Evolutionary conservation across 2,329 filamentous ascomycete species (phyloP).

Genomic region (Penicillium glabrum): DNA sequence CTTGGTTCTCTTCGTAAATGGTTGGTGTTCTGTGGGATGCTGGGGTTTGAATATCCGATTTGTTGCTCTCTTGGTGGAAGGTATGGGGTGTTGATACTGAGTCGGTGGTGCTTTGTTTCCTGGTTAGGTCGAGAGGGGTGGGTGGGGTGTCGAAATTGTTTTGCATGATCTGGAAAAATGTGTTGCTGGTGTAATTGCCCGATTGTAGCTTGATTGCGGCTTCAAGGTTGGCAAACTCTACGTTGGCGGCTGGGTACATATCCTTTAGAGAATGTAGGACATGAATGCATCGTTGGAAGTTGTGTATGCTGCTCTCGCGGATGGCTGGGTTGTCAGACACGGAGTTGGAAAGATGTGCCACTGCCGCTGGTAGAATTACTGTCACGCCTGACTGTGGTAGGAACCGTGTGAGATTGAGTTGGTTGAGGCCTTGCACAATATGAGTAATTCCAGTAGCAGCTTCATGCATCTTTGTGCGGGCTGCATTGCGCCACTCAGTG

Average conservation of each 20-base stretch:
- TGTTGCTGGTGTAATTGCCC: conserved; percentile 23
- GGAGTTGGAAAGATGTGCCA: conserved; percentile 84
- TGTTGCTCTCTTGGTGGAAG: not conserved
- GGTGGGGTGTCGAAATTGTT: conserved; percentile 20
- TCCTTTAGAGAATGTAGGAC: conserved; percentile 81
- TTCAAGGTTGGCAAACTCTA: conserved; percentile 50
- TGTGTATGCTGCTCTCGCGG: conserved; percentile 67
- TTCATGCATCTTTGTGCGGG: conserved; percentile 75
- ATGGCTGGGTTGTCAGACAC: conserved; percentile 71
- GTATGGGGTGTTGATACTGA: conserved; percentile 12
- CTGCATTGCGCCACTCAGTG: conserved; percentile 66
- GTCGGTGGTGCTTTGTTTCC: conserved; percentile 15
- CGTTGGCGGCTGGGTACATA: conserved; percentile 82
- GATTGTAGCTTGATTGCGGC: conserved; percentile 34
- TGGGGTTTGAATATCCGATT: not conserved
- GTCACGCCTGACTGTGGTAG: conserved; percentile 84
- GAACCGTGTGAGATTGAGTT: conserved; percentile 68
- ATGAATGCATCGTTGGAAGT: conserved; percentile 81
- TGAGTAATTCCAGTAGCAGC: conserved; percentile 78
- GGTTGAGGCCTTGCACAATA: conserved; percentile 72
- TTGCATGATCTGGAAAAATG: conserved; percentile 35
- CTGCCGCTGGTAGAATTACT: conserved; percentile 81
- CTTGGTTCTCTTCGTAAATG: conserved; percentile 3
- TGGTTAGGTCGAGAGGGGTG: conserved; percentile 1
- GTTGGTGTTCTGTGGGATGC: not conserved